Percentiles rank a stretch among this genome's conserved stretches.
phyloP scores from a whole-genome alignment of 331 rosid genomes.

The Acacia concinna region DNA sequence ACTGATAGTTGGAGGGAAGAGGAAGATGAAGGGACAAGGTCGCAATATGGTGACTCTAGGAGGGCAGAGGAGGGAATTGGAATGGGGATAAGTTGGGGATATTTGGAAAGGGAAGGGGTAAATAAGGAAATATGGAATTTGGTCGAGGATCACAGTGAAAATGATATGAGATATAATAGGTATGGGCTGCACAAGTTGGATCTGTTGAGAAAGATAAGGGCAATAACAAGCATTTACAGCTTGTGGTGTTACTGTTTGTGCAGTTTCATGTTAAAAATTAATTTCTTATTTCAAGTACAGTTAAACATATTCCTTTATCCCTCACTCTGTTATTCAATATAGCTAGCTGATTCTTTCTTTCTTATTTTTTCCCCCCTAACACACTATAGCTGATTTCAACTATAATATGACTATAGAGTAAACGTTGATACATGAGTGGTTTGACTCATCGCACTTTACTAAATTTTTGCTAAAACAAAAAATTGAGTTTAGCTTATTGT shows the following conservation, averaged over 20 bases:
- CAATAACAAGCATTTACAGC: conserved; percentile 24
- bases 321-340: not conserved
- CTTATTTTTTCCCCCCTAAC: too few relatives aligned
- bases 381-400: too few relatives aligned
- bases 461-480: too few relatives aligned
- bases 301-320: conserved; percentile 26
- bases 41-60: conserved; percentile 16
- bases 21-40: conserved; percentile 29
- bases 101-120: conserved; percentile 37
- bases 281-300: conserved; percentile 13
- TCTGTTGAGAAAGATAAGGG: not conserved
- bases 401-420: too few relatives aligned
- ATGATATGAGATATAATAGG: not conserved
- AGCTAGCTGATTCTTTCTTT: too few relatives aligned
- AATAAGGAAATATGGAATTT: conserved; percentile 34
- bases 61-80: conserved; percentile 34
- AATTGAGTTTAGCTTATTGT: too few relatives aligned
- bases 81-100: conserved; percentile 16
- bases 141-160: conserved; percentile 3
- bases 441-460: too few relatives aligned
- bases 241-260: conserved; percentile 11
- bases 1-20: not conserved
- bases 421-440: too few relatives aligned
- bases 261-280: conserved; percentile 10
- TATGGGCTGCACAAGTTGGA: conserved; percentile 5